phyloP scores from a whole-genome alignment of 2,329 filamentous ascomycete species.

The Pleomassaria siparia region DNA sequence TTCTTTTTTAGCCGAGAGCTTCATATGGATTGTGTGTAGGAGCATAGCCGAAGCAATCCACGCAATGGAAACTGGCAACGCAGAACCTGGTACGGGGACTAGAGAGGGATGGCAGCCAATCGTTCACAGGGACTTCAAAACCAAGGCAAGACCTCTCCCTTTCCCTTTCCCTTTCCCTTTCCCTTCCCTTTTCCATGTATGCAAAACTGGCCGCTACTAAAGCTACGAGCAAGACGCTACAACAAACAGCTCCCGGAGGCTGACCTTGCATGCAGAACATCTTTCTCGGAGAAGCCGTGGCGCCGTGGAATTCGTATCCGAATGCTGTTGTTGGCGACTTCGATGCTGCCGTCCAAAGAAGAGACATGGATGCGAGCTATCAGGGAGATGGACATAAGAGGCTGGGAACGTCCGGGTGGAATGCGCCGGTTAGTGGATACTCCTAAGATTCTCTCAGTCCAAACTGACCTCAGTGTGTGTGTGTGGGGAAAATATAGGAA shows the following conservation, averaged over 20 bases:
- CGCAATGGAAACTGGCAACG: neutral
- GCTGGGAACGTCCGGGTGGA: neutral
- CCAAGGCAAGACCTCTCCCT: too few species aligned
- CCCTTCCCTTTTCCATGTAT: too few species aligned
- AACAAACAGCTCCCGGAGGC: too few species aligned
- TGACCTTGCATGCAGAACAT: too few species aligned
- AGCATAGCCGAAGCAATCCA: neutral
- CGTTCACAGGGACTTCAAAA: neutral
- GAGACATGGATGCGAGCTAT: neutral
- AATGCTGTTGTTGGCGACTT: neutral
- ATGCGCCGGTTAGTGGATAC: neutral
- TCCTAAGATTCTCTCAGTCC: too few species aligned
- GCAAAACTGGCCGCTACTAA: too few species aligned
- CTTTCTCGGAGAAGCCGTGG: neutral
- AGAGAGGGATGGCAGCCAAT: neutral
- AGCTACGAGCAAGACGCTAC: too few species aligned
- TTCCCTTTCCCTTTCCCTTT: too few species aligned
- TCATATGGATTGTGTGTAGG: slow-evolving; percentile 1
- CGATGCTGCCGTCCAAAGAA: neutral
- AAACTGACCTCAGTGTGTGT: too few species aligned
- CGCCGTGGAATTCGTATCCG: neutral
- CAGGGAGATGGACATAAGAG: neutral
- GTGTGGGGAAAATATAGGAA: too few species aligned
- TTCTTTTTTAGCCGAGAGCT: slow-evolving; percentile 1
- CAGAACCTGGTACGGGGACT: neutral